Evolutionary conservation across 2,329 filamentous ascomycete genomes (phyloP), one percentile per base, ranked within the genome.

Genomic region (Beauveria scarabaeidicola): DNA sequence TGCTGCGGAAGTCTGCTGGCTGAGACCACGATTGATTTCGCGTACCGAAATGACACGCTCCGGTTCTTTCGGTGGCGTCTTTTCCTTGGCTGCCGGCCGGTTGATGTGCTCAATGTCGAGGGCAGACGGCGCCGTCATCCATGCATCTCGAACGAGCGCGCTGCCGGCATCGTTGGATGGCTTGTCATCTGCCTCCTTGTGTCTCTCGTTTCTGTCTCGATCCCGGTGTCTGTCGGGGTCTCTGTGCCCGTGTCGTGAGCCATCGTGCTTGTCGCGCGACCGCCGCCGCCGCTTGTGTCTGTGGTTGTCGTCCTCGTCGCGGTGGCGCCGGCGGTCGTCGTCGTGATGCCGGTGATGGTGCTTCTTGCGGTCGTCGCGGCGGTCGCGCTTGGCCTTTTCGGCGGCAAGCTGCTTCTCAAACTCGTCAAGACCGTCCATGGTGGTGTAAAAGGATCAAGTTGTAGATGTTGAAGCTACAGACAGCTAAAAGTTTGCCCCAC

Each of bases 81-180:
- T 85, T 7, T 75, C 71, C 62, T 84, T 84, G 62, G 81, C 80
- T 1, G 74, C 73, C 4, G 75, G 77, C 62, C 83, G 79, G 68
- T 89, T 82, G 54, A 91, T 81, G 70, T 96, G 96, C 69, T 97
- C 92, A 60, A 97, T 79, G 57, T 92, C 87, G 40, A 96, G 75
- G 0, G 87, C 85, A 0, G 89, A 90, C 0, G 93, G 91, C 0
- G 88, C 88, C 61, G 91, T 87, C 94, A 99, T 99, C 92, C 95
- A 99, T 0, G 88, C 84, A 72, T 97, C 94, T 63, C 95, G 84
- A 65, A 60, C 58, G 1, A 38, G 58, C n/a, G 44, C 52, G 25
- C 41, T 23, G 7, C 19, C 19, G 1, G n/a, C n/a, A 5, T 19
- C 58, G 17, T 19, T 6, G 1, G 36, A 40, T 86, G 81, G 36